Conservation (phyloP, 2,329 filamentous ascomycete genomes). For the Emydomyces testavorans region DNA sequence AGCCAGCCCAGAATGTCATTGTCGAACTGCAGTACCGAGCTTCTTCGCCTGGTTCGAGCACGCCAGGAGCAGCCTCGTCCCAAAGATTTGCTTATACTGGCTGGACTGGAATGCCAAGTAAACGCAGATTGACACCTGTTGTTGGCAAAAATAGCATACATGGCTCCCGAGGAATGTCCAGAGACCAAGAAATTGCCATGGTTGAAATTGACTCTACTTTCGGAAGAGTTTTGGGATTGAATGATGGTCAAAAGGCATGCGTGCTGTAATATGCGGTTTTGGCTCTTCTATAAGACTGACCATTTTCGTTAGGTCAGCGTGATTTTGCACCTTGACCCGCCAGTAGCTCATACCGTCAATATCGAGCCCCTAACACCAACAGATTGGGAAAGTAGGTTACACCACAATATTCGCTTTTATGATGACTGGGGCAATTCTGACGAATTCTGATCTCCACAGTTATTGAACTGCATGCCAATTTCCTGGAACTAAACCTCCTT, state of each 20-base stretch:
- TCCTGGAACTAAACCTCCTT: constrained; percentile 84
- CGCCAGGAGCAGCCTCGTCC: constrained; percentile 34
- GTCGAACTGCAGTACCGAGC: constrained; percentile 76
- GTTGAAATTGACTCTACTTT: constrained; percentile 84
- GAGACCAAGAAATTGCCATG: constrained; percentile 63
- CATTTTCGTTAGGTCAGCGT: constrained; percentile 41
- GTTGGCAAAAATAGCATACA: constrained; percentile 63
- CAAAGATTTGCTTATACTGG: constrained; percentile 72
- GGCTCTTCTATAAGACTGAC: constrained; percentile 19
- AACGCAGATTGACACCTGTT: constrained; percentile 62
- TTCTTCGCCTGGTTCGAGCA: constrained; percentile 34
- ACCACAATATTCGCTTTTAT: constrained; percentile 14
- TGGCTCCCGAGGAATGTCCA: constrained; percentile 44
- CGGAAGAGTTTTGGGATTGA: constrained; percentile 62
- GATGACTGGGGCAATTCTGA: constrained; percentile 10
- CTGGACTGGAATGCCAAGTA: constrained; percentile 97
- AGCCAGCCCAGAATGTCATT: constrained; percentile 92
- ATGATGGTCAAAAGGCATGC: constrained; percentile 68
- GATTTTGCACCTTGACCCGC: constrained; percentile 74
- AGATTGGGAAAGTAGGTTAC: constrained; percentile 71
- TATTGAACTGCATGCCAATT: constrained; percentile 92
- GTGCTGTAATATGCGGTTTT: not conserved
- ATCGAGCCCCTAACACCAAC: constrained; percentile 92
- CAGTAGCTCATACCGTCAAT: constrained; percentile 83
- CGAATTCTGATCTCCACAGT: constrained; percentile 37